Conservation (phyloP, 768 basidiomycete genomes). For the Crassisporium funariophilum region DNA sequence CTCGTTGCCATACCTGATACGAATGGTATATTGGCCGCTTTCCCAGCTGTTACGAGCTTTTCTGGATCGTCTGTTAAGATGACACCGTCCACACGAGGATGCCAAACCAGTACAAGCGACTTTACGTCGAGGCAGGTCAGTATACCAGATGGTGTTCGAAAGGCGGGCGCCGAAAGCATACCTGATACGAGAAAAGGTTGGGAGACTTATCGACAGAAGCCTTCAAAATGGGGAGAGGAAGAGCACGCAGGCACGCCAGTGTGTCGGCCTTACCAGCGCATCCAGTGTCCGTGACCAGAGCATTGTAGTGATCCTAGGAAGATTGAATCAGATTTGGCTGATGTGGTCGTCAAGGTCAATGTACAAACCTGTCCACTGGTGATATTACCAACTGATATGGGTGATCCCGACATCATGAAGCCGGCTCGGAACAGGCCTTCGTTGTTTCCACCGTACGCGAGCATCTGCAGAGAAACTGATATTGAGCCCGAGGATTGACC, state of each 20-base stretch:
- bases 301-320: constrained; percentile 40
- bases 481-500: constrained; percentile 63
- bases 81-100: constrained; percentile 52
- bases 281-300: constrained; percentile 40
- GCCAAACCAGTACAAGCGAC: constrained; percentile 47
- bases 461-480: constrained; percentile 51
- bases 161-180: constrained; percentile 16
- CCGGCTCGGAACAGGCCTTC: constrained; percentile 52
- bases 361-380: constrained; percentile 38
- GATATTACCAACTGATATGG: constrained; percentile 47
- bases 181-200: constrained; percentile 45
- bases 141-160: not conserved
- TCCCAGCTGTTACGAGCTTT: constrained; percentile 41
- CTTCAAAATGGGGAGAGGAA: constrained; percentile 40
- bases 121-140: constrained; percentile 14
- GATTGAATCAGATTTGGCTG: not conserved
- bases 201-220: constrained; percentile 46
- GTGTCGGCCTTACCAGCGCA: constrained; percentile 44
- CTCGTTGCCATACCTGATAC: constrained; percentile 23
- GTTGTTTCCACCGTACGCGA: constrained; percentile 44
- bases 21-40: constrained; percentile 50
- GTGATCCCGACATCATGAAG: constrained; percentile 54
- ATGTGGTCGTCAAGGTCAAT: not conserved
- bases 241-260: constrained; percentile 43
- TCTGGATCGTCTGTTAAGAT: constrained; percentile 48